phyloP scores from a whole-genome alignment of 805 yeast species.

The Nakazawaea ambrosiae region DNA sequence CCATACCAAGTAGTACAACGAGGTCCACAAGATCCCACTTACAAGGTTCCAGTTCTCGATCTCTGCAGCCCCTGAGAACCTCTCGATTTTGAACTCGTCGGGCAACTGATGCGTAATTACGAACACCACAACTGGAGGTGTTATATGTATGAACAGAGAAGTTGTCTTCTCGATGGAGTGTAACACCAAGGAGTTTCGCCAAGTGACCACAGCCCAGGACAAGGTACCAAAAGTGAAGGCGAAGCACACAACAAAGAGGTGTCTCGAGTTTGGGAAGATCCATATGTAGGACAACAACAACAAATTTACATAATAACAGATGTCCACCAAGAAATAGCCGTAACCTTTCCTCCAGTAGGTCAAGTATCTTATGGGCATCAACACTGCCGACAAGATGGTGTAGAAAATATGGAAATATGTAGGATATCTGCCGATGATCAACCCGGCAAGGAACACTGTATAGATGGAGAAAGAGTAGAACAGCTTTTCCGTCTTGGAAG shows the following conservation, averaged over 20 bases:
- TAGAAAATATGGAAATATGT: conserved; percentile 71
- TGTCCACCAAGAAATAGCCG: conserved; percentile 86
- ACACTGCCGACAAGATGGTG: conserved; percentile 46
- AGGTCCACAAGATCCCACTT: conserved; percentile 69
- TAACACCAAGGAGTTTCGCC: conserved; percentile 90
- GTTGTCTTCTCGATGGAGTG: conserved; percentile 93
- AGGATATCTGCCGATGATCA: conserved; percentile 73
- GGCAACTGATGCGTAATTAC: conserved; percentile 76
- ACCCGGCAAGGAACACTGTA: conserved; percentile 64
- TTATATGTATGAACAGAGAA: conserved; percentile 80
- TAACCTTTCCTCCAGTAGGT: conserved; percentile 72
- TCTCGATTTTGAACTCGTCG: conserved; percentile 34
- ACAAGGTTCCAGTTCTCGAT: conserved; percentile 66
- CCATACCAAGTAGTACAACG: conserved; percentile 81
- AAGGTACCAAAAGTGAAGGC: conserved; percentile 85
- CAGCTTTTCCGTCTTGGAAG: conserved; percentile 61
- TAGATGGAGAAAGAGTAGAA: conserved; percentile 73
- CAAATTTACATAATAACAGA: conserved; percentile 85
- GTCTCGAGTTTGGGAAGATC: conserved; percentile 69
- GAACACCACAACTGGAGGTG: conserved; percentile 86
- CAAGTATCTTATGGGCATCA: conserved; percentile 82
- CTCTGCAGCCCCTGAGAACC: conserved; percentile 79
- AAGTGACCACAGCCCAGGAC: conserved; percentile 88
- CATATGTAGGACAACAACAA: conserved; percentile 68
- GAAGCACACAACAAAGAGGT: conserved; percentile 75